Conservation (phyloP, 441 rosid genomes). For the Daphne laureola region DNA sequence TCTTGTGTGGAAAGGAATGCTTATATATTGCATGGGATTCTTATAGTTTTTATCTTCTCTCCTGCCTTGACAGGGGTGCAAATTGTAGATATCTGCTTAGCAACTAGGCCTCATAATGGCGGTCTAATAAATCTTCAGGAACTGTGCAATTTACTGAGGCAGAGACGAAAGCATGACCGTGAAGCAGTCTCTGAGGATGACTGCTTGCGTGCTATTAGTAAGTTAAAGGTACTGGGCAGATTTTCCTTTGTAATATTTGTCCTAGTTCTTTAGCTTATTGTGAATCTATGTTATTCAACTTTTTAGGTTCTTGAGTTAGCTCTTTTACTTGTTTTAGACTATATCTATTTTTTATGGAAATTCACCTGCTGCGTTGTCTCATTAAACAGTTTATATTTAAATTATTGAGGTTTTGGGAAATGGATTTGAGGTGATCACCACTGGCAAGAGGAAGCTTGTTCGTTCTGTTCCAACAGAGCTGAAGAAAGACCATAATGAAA, state of each 20-base stretch:
- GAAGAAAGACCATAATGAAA: slow-evolving; percentile 88
- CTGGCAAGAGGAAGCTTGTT: slow-evolving; percentile 78
- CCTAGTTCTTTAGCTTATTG: not conserved
- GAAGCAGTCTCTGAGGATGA: slow-evolving; percentile 94
- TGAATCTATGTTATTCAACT: too few species aligned
- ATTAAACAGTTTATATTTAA: not conserved
- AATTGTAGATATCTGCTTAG: slow-evolving; percentile 89
- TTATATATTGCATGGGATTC: slow-evolving; percentile 1
- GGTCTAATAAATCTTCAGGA: slow-evolving; percentile 84
- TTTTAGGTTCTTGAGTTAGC: too few species aligned
- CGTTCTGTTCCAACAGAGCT: slow-evolving; percentile 90
- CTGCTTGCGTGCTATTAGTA: slow-evolving; percentile 90
- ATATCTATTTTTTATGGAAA: too few species aligned
- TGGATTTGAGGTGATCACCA: slow-evolving; percentile 84
- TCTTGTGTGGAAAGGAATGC: too few species aligned
- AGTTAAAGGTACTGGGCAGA: slow-evolving; percentile 54
- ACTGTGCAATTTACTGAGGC: slow-evolving; percentile 68
- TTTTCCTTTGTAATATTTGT: not conserved
- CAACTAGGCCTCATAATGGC: slow-evolving; percentile 83
- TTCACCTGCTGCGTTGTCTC: not conserved
- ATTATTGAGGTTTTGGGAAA: slow-evolving; percentile 62
- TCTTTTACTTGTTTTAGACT: too few species aligned
- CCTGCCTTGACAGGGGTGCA: slow-evolving; percentile 70
- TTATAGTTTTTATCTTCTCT: slow-evolving; percentile 18
- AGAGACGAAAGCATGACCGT: slow-evolving; percentile 62